Percentiles rank a stretch among this genome's conserved stretches.
phyloP scores from a whole-genome alignment of 805 yeast genomes.

The Pachysolen tannophilus region DNA sequence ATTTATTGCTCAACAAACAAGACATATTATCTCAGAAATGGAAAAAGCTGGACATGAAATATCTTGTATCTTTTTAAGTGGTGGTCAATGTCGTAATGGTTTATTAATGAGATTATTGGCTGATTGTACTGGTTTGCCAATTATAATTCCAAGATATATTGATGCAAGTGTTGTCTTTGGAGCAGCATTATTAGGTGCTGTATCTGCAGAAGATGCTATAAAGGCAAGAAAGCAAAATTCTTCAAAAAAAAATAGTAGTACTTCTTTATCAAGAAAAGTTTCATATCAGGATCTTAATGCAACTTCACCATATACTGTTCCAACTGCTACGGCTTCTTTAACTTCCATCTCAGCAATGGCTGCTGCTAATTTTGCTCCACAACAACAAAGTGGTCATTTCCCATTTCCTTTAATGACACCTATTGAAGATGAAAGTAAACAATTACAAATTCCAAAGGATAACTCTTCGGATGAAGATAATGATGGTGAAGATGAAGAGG shows the following conservation, averaged over 20 bases:
- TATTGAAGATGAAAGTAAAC: conserved; percentile 24
- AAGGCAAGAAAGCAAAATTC: conserved; percentile 21
- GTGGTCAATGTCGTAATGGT: conserved; percentile 95
- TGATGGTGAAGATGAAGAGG: conserved; percentile 36
- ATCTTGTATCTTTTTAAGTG: conserved; percentile 77
- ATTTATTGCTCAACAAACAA: conserved; percentile 94
- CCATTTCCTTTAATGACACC: conserved; percentile 43
- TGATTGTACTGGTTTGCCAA: conserved; percentile 86
- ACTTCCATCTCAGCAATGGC: conserved; percentile 48
- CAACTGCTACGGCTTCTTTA: conserved; percentile 66
- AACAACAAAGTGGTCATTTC: conserved; percentile 27
- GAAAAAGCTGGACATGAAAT: conserved; percentile 71
- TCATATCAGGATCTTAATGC: conserved; percentile 15
- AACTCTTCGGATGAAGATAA: conserved; percentile 16
- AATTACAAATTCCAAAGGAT: conserved; percentile 16
- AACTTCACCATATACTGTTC: conserved; percentile 73
- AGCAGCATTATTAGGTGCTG: conserved; percentile 90
- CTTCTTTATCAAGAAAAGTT: conserved; percentile 18
- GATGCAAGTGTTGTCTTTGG: conserved; percentile 98
- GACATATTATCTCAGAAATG: conserved; percentile 89
- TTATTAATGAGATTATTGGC: conserved; percentile 84
- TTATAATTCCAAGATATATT: conserved; percentile 87
- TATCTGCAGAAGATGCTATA: conserved; percentile 68
- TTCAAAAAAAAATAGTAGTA: conserved; percentile 18
- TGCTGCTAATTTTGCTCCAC: conserved; percentile 17